These are phyloP conservation scores for Pseudonitzschia delicatissima DNA, from an alignment of 108 stramenopile genomes.

Conservation along the genomic window DNA sequence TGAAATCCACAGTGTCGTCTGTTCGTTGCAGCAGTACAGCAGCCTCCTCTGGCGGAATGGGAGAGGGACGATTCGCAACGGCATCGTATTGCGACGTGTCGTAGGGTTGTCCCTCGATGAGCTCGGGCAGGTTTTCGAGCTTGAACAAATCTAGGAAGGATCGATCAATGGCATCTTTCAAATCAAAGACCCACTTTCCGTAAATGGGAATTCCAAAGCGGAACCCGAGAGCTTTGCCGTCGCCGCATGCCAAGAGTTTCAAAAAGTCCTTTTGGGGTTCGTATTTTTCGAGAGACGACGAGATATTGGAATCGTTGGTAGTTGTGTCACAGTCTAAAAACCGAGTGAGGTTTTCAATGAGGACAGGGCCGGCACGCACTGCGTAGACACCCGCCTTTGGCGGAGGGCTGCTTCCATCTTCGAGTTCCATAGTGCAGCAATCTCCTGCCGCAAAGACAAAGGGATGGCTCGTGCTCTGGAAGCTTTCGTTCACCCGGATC, in stretches of 20 bases:
- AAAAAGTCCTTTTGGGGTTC: conserved; percentile 84
- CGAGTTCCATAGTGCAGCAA: conserved; percentile 63
- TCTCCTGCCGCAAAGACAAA: conserved; percentile 87
- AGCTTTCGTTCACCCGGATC: conserved; percentile 66
- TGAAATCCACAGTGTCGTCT: conserved; percentile 73
- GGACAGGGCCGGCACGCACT: conserved; percentile 79
- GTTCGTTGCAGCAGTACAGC: conserved; percentile 50
- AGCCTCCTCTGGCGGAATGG: conserved; percentile 46
- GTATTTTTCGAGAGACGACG: conserved; percentile 31
- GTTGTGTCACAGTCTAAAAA: conserved; percentile 29
- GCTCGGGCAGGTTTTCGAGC: conserved; percentile 37
- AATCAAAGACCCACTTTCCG: conserved; percentile 85
- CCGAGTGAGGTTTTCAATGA: conserved; percentile 68
- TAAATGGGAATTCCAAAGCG: conserved; percentile 81
- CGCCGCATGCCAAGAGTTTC: conserved; percentile 79
- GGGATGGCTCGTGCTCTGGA: conserved; percentile 80
- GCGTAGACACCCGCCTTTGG: conserved; percentile 92
- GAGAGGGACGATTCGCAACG: conserved; percentile 2
- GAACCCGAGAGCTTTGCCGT: conserved; percentile 85
- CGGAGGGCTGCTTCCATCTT: conserved; percentile 17
- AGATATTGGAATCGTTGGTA: background rate
- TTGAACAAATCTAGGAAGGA: conserved; percentile 82
- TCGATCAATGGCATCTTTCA: conserved; percentile 78
- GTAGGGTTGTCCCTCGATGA: conserved; percentile 36
- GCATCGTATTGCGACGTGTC: conserved; percentile 73